Evolutionary conservation across 2,329 filamentous ascomycete genomes (phyloP).

Genomic region (Biscogniauxia mediterranea): DNA sequence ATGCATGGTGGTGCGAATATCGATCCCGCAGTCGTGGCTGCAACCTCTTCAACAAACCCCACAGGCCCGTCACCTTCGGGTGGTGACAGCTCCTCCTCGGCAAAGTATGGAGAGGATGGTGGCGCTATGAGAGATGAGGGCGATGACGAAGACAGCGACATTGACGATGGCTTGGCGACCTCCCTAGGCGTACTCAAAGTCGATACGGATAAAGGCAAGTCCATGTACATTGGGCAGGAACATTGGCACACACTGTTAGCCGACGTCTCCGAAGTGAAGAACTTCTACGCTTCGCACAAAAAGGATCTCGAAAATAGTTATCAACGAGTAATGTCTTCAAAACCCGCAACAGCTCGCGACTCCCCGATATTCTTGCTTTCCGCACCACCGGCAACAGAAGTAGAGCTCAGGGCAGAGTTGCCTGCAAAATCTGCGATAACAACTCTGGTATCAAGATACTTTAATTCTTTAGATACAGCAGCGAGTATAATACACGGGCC

Average conservation of each 20-base stretch:
- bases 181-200: conserved; percentile 83
- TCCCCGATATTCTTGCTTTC: conserved; percentile 80
- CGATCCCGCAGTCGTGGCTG: conserved; percentile 38
- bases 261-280: conserved; percentile 90
- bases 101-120: conserved; percentile 55
- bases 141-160: conserved; percentile 64
- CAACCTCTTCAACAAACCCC: conserved; percentile 29
- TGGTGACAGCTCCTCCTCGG: conserved; percentile 45
- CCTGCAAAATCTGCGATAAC: conserved; percentile 82
- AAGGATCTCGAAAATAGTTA: conserved; percentile 84
- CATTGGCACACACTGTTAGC: conserved; percentile 80
- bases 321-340: conserved; percentile 69
- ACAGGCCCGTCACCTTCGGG: conserved; percentile 32
- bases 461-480: conserved; percentile 75
- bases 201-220: conserved; percentile 72
- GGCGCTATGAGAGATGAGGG: conserved; percentile 48
- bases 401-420: conserved; percentile 75
- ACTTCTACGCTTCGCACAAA: conserved; percentile 82
- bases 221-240: conserved; percentile 77
- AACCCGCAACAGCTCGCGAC: conserved; percentile 56
- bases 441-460: conserved; percentile 82
- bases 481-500: conserved; percentile 77
- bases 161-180: conserved; percentile 65
- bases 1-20: conserved; percentile 78
- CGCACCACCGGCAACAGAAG: conserved; percentile 66